Base-by-base conservation (phyloP, 2,329 filamentous ascomycete species). In the Colletotrichum sp. region DNA sequence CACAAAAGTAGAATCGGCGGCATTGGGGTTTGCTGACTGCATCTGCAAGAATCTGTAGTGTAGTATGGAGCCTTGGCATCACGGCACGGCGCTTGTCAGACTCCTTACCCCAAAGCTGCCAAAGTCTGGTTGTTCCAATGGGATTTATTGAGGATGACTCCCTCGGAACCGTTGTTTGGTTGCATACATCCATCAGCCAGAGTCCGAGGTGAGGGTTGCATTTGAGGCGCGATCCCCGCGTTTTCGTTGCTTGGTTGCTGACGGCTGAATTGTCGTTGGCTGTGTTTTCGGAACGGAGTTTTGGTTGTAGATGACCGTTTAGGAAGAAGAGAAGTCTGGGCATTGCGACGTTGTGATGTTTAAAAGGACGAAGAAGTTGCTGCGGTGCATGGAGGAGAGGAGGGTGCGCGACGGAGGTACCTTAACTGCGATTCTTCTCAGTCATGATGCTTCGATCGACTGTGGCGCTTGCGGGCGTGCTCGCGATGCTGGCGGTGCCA, bases 381-480 rank as follows among this genome's bases (percentile, higher is more conserved):
- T 44, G 15, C 0, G n/a, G 4, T n/a, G 8, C 7, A 32, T 21
- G 2, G 67, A 16, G 13, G 2, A 34, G 28, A 6, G 10, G 24
- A 28, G 36, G 30, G 0, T 6, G 0, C 15, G 3, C 1, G 21
- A 26, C 4, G 15, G 2, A 2, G 9, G 28, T n/a, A 21, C 1
- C 0, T 59, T 1, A 3, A 2, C 4, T 28, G 36, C 1, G 9
- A 3, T 21, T 1, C 1, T n/a, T n/a, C 0, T 2, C 39, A 3
- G 5, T 7, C 13, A 64, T 28, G 15, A 71, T 71, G 69, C 2
- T 71, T 52, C 39, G n/a, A 21, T 63, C 36, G 1, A 13, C 5
- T n/a, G 39, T 32, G 18, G 7, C 49, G n/a, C n/a, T 60, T 15
- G 34, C 34, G 34, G 24, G 49, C 52, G 21, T 36, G 6, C 13